These are phyloP conservation scores for Paralagenidium karlingii DNA, from an alignment of 352 stramenopile species.

Conservation along the genomic window DNA sequence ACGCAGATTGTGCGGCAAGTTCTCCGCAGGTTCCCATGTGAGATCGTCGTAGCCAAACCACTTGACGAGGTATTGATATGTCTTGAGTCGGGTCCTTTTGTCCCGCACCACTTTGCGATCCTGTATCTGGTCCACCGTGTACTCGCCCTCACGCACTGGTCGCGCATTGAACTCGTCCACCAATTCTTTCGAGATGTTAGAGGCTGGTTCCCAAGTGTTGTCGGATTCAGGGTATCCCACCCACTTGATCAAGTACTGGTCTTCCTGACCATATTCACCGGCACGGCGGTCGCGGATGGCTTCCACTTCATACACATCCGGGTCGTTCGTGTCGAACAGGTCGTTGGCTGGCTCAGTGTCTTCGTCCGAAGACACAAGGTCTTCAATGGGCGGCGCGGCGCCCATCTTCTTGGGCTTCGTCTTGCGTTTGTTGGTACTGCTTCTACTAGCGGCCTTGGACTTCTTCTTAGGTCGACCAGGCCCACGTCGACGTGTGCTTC, in stretches of 20 bases:
- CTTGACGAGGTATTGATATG: conserved; percentile 73
- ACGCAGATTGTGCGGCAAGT: conserved; percentile 62
- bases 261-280: conserved; percentile 30
- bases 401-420: conserved; percentile 10
- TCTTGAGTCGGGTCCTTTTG: conserved; percentile 50
- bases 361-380: conserved; percentile 57
- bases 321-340: conserved; percentile 65
- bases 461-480: not conserved
- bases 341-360: conserved; percentile 52
- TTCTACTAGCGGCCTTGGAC: no score
- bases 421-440: conserved; percentile 4
- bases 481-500: not conserved
- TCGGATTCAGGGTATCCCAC: conserved; percentile 64
- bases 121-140: conserved; percentile 56
- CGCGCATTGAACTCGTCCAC: conserved; percentile 70
- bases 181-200: conserved; percentile 67
- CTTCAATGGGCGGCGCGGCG: conserved; percentile 35
- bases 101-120: conserved; percentile 54
- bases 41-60: conserved; percentile 74
- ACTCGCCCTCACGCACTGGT: conserved; percentile 61
- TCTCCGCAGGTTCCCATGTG: conserved; percentile 67
- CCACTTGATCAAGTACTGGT: conserved; percentile 76
- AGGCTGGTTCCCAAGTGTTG: conserved; percentile 66
- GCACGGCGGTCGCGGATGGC: conserved; percentile 45
- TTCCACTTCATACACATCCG: conserved; percentile 76